A percentile compares a stretch with the other conserved stretches of the same genome.
Evolutionary conservation across 345 rosid species (phyloP).

Genomic region (Carallia pectinifolia): DNA sequence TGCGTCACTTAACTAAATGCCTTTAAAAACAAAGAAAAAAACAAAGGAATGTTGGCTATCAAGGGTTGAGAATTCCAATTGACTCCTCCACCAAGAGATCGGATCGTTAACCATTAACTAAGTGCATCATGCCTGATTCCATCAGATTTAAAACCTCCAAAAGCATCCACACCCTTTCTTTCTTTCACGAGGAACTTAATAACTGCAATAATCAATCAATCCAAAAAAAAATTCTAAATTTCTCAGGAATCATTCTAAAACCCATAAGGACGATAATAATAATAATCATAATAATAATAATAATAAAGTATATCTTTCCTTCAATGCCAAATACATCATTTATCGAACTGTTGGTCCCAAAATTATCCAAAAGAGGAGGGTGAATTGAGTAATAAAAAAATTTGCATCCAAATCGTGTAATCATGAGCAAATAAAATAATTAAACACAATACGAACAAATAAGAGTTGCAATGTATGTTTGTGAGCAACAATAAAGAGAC

Average conservation of each 20-base stretch:
- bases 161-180: conserved; percentile 52
- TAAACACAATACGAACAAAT: too few relatives aligned
- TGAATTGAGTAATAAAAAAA: too few relatives aligned
- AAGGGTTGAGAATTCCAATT: too few relatives aligned
- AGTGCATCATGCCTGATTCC: conserved; percentile 57
- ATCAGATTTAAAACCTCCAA: conserved; percentile 44
- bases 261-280: conserved; percentile 47
- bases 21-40: not conserved
- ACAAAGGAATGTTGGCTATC: not conserved
- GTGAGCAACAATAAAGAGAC: too few relatives aligned
- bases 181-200: conserved; percentile 48
- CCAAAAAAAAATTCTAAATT: conserved; percentile 62
- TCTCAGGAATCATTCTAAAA: conserved; percentile 35
- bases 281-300: conserved; percentile 4
- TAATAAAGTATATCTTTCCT: conserved; percentile 35
- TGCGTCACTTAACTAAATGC: not conserved
- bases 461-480: too few relatives aligned
- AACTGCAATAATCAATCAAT: conserved; percentile 49
- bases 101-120: too few relatives aligned
- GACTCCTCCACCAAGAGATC: too few relatives aligned
- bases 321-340: conserved; percentile 43
- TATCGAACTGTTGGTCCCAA: conserved; percentile 8
- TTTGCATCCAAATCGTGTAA: too few relatives aligned
- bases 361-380: too few relatives aligned
- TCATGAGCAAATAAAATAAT: too few relatives aligned